Evolutionary conservation across 108 stramenopile species (phyloP).

Genomic region (Tribonema minus): DNA sequence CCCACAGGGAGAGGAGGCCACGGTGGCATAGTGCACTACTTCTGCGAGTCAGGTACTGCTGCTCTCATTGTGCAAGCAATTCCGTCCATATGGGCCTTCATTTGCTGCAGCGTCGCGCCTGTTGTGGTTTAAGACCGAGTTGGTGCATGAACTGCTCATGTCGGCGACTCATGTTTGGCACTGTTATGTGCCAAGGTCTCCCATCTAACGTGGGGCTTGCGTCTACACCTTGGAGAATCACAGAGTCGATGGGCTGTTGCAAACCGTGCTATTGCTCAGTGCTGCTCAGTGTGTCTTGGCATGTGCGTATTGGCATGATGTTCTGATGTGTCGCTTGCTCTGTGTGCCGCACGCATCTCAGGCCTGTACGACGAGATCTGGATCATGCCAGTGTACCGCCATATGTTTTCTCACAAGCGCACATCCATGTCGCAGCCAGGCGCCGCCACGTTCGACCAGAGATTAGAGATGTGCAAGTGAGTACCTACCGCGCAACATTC

Average conservation of each 20-base stretch:
- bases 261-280: not conserved
- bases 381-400: slow-evolving; percentile 26
- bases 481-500: not conserved
- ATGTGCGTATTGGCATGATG: not conserved
- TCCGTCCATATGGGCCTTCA: not conserved
- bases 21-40: slow-evolving; percentile 23
- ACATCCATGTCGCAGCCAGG: not conserved
- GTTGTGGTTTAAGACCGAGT: not conserved
- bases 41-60: slow-evolving; percentile 8
- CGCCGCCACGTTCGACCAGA: slow-evolving; percentile 22
- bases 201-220: not conserved
- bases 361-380: slow-evolving; percentile 19
- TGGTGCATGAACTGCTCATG: not conserved
- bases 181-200: not conserved
- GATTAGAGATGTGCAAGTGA: slow-evolving; percentile 31
- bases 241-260: too few species aligned
- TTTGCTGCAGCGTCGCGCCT: too few species aligned
- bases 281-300: not conserved
- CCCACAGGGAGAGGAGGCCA: slow-evolving; percentile 25
- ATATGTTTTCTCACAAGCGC: slow-evolving; percentile 23
- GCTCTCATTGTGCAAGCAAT: not conserved
- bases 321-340: not conserved
- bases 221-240: not conserved
- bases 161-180: not conserved
- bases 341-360: not conserved